Evolutionary conservation across 2,329 filamentous ascomycete species (phyloP), one percentile per base, ranked within the genome.

Genomic region (Penicillium sp.): DNA sequence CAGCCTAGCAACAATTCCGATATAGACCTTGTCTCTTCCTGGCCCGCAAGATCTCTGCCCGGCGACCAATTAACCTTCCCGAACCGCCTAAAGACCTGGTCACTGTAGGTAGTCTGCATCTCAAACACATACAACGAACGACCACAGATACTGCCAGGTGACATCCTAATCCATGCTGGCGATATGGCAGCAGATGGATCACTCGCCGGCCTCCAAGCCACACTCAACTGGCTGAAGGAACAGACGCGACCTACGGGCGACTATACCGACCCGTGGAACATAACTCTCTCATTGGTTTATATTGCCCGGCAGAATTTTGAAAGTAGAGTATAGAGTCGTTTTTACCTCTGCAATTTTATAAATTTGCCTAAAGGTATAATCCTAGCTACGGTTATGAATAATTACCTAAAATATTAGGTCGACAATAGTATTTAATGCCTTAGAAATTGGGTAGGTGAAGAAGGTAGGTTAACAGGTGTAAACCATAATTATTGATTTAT

Each of bases 151-250:
- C 50, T 41, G 4, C 10, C 19, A 13, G 50, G 50, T 5, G 29
- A 53, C 11, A 29, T 53, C 9, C 41, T 53, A 16, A 53, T 53
- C 33, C 41, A 53, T 3, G 50, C 50, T 5, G 41, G 50, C 11
- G 50, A 39, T 23, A 7, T 53, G 21, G 31, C 31, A 13, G n/a
- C 25, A 25, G 19, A 38, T 1, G 41, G 50, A n/a, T 53, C 41
- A 4, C 43, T 47, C 25, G 25, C 25, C 16, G 23, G 39, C 5
- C 34, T 53, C 10, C 41, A 53, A 27, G 16, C 8, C n/a, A 47
- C 50, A 5, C 25, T 53, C 1, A 13, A 53, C 8, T 53, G 50
- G 50, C 41, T 53, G 2, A 36, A 44, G 16, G n/a, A 19, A 2
- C 50, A 53, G 3, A 23, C 3, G 23, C 23, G 23, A 23, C 4